Percentiles rank a stretch among this genome's conserved stretches.
These are phyloP conservation scores for Alternaria sp. DNA, from an alignment of 2,329 filamentous ascomycete genomes.

Conservation along the genomic window DNA sequence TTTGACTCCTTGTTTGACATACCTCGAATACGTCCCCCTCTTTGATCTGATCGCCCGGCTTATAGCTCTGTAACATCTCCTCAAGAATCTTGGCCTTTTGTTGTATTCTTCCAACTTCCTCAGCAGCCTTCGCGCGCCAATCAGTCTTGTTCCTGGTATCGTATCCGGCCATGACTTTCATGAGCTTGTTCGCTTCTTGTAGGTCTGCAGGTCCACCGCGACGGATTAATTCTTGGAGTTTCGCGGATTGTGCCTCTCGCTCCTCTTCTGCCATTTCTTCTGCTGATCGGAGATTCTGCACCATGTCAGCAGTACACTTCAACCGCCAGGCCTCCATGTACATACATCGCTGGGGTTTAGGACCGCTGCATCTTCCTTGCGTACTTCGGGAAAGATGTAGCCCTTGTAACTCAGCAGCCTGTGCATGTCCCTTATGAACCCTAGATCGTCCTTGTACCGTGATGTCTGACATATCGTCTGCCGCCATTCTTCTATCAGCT, in stretches of 20 bases:
- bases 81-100: conserved; percentile 93
- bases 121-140: conserved; percentile 95
- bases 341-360: conserved; percentile 95
- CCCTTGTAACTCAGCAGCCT: conserved; percentile 94
- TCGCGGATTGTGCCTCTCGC: conserved; percentile 92
- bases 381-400: conserved; percentile 91
- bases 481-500: conserved; percentile 98
- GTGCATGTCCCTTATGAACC: conserved; percentile 98
- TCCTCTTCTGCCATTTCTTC: conserved; percentile 99
- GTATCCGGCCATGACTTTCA: conserved; percentile 99
- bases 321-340: conserved; percentile 31
- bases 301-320: conserved; percentile 28
- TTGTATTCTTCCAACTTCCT: conserved; percentile 93
- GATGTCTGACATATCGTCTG: conserved; percentile 98
- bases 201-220: conserved; percentile 90
- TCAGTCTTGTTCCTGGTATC: conserved; percentile 96
- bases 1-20: conserved; percentile 37
- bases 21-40: conserved; percentile 75
- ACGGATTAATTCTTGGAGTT: conserved; percentile 94
- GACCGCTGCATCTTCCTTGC: conserved; percentile 92
- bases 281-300: conserved; percentile 88
- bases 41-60: conserved; percentile 78
- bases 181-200: conserved; percentile 94
- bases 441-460: conserved; percentile 94
- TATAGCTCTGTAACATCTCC: conserved; percentile 87